Conservation (phyloP, 768 basidiomycete genomes). For the Rhizopogon vulgaris region DNA sequence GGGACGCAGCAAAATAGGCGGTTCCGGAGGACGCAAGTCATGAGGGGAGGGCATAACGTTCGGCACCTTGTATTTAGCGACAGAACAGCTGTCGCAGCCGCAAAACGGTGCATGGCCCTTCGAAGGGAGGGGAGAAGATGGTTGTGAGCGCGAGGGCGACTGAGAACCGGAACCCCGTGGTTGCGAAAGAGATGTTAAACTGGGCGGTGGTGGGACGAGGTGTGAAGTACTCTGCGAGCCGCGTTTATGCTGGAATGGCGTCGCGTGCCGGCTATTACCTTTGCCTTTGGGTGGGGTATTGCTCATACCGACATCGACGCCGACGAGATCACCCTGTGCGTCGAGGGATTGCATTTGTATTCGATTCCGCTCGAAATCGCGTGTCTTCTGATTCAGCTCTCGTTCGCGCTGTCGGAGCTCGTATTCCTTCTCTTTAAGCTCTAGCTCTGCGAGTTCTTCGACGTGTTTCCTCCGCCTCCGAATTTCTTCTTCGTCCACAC, state of each 20-base stretch:
- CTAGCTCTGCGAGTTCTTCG: slow-evolving; percentile 46
- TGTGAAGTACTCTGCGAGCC: slow-evolving; percentile 25
- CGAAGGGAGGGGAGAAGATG: slow-evolving; percentile 18
- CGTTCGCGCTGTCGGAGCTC: slow-evolving; percentile 47
- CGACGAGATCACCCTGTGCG: slow-evolving; percentile 19
- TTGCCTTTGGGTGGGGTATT: slow-evolving; percentile 12
- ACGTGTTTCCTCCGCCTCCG: slow-evolving; percentile 34
- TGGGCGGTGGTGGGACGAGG: slow-evolving; percentile 14
- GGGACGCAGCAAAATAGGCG: slow-evolving; percentile 39
- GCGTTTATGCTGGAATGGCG: slow-evolving; percentile 20
- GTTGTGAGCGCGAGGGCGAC: slow-evolving; percentile 22
- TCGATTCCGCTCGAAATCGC: slow-evolving; percentile 55
- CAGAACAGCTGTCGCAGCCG: slow-evolving; percentile 60
- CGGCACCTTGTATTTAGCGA: slow-evolving; percentile 43
- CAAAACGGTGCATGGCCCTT: slow-evolving; percentile 56
- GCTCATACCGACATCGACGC: no score
- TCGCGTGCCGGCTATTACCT: no score
- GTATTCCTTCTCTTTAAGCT: slow-evolving; percentile 50
- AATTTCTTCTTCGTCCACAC: slow-evolving; percentile 20
- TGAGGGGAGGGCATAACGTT: slow-evolving; percentile 21
- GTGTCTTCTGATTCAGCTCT: slow-evolving; percentile 45
- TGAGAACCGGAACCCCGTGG: slow-evolving; percentile 19
- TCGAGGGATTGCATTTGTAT: slow-evolving; percentile 33
- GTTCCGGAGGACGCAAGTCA: slow-evolving; percentile 36
- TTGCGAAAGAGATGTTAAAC: neutral